Base-by-base conservation (phyloP, 306 rosid species). In the Benincasa hispida region DNA sequence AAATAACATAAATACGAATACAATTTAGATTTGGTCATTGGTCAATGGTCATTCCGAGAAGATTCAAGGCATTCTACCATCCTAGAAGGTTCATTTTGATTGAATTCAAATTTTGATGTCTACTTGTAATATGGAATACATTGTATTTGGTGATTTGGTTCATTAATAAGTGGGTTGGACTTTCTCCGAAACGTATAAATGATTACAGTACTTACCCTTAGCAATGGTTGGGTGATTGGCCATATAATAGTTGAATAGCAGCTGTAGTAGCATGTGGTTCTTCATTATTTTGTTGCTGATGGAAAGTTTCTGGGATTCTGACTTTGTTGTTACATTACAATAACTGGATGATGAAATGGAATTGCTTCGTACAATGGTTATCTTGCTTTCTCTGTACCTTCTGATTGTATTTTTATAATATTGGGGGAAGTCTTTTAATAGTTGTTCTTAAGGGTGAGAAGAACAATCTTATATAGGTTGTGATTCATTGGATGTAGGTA, bases 401-500 rank as follows among this genome's bases (percentile, higher is more conserved):
- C 48, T 74, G 77, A 12, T 28, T 32, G 12, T 30, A 45, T 41
- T 11, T 10, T 11, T 12, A 25, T 5, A 13, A 69, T n/a, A 13
- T 30, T 41, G 34, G 10, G 25, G 57, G 47, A 19, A 14, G 48
- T 34, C 19, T 73, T 5, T 34, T 14, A 34, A n/a, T 17, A 24
- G 21, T 75, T 75, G 28, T 75, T 22, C 34, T 34, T 55, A 35
- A 75, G 25, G 60, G 39, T 13, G 60, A 45, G 14, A 45, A 45
- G 17, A 45, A 47, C 13, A 17, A 37, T 72, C 24, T 75, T 15
- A 11, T 74, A 51, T 32, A 12, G 50, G 13, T 21, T 75, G 51
- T 66, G 62, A 74, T 81, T 80, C 80, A 67, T 80, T 58, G 77
- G 19, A 59, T 81, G 79, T 91, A 94, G 99, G 89, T 94, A n/a